A percentile compares a stretch with the other conserved stretches of the same genome.
Conservation (phyloP, 2,329 filamentous ascomycete genomes). For the Epichloe bromicola region DNA sequence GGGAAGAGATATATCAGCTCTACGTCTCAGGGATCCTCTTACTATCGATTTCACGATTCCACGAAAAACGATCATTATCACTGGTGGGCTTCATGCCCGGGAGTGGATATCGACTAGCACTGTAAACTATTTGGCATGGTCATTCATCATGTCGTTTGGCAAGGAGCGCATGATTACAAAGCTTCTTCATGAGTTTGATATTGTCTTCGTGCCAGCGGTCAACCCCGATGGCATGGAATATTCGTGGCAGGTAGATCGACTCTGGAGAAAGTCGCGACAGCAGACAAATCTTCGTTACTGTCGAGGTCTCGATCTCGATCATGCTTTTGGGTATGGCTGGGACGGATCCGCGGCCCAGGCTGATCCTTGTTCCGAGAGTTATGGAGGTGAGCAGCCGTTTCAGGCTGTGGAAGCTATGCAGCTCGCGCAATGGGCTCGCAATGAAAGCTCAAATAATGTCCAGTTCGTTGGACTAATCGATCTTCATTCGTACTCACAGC, state of each 20-base stretch:
- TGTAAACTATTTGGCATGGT: conserved; percentile 83
- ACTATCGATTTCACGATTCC: conserved; percentile 28
- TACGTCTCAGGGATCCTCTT: conserved; percentile 55
- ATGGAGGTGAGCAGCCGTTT: conserved; percentile 71
- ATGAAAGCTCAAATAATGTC: conserved; percentile 60
- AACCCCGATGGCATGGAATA: conserved; percentile 95
- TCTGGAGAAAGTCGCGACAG: conserved; percentile 93
- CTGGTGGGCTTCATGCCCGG: conserved; percentile 79
- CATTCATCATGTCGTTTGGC: conserved; percentile 70
- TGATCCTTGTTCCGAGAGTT: conserved; percentile 86
- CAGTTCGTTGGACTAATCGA: conserved; percentile 79
- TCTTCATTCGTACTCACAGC: conserved; percentile 88
- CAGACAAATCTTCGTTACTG: conserved; percentile 73
- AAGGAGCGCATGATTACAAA: conserved; percentile 59
- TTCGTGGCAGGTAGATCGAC: conserved; percentile 77
- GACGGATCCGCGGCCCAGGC: conserved; percentile 48
- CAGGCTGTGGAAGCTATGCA: conserved; percentile 65
- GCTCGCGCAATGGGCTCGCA: conserved; percentile 71
- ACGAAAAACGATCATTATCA: conserved; percentile 68
- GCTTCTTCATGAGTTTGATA: conserved; percentile 72
- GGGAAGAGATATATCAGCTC: conserved; percentile 70
- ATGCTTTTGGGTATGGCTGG: conserved; percentile 77
- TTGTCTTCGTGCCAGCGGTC: conserved; percentile 74
- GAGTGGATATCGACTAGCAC: conserved; percentile 95
- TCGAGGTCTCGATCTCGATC: conserved; percentile 78